phyloP scores from a whole-genome alignment of 495 filamentous ascomycete species.

The Hypoxylon cercidicola region DNA sequence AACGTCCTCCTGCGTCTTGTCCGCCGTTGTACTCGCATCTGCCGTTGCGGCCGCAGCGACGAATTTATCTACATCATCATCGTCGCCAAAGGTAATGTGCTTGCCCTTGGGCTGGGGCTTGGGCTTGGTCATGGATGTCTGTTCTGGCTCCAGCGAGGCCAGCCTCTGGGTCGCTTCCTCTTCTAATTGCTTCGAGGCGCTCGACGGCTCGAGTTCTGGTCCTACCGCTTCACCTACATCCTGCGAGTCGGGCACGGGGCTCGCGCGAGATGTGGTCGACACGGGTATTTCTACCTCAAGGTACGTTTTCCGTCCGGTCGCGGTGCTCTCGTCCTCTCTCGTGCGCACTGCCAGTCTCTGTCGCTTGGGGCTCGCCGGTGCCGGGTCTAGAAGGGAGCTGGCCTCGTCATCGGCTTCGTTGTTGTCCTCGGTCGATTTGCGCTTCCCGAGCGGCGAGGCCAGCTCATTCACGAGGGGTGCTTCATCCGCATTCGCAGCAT shows the following conservation, averaged over 20 bases:
- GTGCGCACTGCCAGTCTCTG: constrained; percentile 39
- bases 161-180: constrained; percentile 43
- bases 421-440: constrained; percentile 20
- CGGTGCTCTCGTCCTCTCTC: constrained; percentile 34
- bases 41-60: constrained; percentile 33
- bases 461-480: constrained; percentile 16
- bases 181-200: constrained; percentile 43
- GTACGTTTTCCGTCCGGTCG: constrained; percentile 19
- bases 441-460: constrained; percentile 25
- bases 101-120: constrained; percentile 39
- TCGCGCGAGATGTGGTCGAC: constrained; percentile 12
- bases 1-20: constrained; percentile 13
- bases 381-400: background rate
- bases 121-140: constrained; percentile 30
- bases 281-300: constrained; percentile 43
- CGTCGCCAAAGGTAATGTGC: constrained; percentile 48
- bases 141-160: constrained; percentile 29
- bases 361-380: constrained; percentile 16
- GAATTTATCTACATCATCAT: constrained; percentile 48
- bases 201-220: constrained; percentile 27
- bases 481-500: constrained; percentile 1
- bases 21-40: too few relatives aligned
- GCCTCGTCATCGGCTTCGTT: constrained; percentile 2
- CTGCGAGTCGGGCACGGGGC: constrained; percentile 32
- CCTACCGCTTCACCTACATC: constrained; percentile 6